A percentile compares a stretch with the other conserved stretches of the same genome.
Conservation (phyloP, 768 basidiomycete genomes). For the Leucocoprinus leucothites region DNA sequence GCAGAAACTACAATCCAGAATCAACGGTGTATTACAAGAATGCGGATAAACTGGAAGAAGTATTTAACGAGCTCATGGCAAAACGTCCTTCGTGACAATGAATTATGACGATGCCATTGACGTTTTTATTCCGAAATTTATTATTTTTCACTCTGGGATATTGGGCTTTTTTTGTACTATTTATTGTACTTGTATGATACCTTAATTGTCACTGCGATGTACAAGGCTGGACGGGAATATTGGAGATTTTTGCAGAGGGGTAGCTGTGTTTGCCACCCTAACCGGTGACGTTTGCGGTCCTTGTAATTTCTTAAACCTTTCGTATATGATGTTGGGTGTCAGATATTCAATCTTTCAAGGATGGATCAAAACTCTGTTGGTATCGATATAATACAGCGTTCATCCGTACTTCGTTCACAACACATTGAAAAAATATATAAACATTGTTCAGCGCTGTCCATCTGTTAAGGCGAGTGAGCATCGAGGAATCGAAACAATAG, state of each 20-base stretch:
- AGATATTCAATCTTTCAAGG: too few species aligned
- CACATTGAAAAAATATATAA: background rate
- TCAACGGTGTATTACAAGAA: slow-evolving; percentile 77
- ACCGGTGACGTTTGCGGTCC: too few species aligned
- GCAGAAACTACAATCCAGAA: slow-evolving; percentile 83
- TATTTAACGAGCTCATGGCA: slow-evolving; percentile 49
- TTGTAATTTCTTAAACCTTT: too few species aligned
- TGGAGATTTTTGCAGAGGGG: too few species aligned
- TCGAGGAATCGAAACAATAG: background rate
- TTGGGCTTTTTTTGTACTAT: background rate
- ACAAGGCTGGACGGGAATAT: too few species aligned
- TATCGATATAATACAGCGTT: background rate
- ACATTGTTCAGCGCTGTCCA: slow-evolving; percentile 42
- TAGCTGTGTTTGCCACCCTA: too few species aligned
- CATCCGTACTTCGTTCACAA: background rate
- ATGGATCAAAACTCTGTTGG: background rate
- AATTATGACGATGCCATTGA: background rate
- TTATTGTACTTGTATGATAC: slow-evolving; percentile 12
- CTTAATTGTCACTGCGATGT: background rate
- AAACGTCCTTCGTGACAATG: slow-evolving; percentile 7
- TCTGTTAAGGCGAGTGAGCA: slow-evolving; percentile 28
- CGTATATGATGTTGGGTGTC: too few species aligned
- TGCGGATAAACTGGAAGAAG: slow-evolving; percentile 81
- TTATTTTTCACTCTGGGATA: too few species aligned
- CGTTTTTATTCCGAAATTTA: background rate